Base-by-base conservation (phyloP, 2,329 filamentous ascomycete genomes). In the Hypocrella siamensis region DNA sequence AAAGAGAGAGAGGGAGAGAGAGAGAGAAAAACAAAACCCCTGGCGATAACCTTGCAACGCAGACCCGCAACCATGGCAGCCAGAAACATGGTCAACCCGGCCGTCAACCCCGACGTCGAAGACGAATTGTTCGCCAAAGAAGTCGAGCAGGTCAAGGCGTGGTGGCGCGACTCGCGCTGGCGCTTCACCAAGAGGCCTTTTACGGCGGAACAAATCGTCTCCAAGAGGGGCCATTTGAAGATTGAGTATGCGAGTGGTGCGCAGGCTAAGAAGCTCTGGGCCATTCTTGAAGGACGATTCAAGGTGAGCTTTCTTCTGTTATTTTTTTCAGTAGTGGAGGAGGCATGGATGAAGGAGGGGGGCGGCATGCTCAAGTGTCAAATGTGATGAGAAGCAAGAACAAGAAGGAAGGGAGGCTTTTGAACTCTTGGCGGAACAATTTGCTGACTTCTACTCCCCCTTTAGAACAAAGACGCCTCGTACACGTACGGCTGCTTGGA, bases 401-500 rank as follows among this genome's bases (percentile, higher is more conserved):
- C n/a, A n/a, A n/a, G n/a, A n/a, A n/a, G n/a, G n/a, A n/a, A n/a
- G n/a, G n/a, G n/a, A n/a, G n/a, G n/a, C n/a, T n/a, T n/a, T n/a
- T n/a, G n/a, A n/a, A n/a, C n/a, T n/a, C n/a, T n/a, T n/a, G n/a
- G n/a, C n/a, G n/a, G n/a, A n/a, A n/a, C n/a, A 22, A 8, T 22
- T 22, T 22, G 10, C 28, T 27, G 17, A 26, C 5, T 17, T 30
- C 18, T 18, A 0, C 29, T 12, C 17, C 6, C 1, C 15, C 3
- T 6, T 36, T 44, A 93, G 82, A 80, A 70, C 50, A 74, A 75
- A 47, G 80, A 90, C 49, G 82, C 82, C 30, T 92, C 83, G 59
- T 93, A 79, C 63, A 98, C 90, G 35, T 98, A 94, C 53, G 90
- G 90, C 49, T 96, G 90, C 61, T 68, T 98, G 42, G 90, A 98